phyloP scores from a whole-genome alignment of 192 early-diverging fungal genomes.

The Oehlia diaphana region DNA sequence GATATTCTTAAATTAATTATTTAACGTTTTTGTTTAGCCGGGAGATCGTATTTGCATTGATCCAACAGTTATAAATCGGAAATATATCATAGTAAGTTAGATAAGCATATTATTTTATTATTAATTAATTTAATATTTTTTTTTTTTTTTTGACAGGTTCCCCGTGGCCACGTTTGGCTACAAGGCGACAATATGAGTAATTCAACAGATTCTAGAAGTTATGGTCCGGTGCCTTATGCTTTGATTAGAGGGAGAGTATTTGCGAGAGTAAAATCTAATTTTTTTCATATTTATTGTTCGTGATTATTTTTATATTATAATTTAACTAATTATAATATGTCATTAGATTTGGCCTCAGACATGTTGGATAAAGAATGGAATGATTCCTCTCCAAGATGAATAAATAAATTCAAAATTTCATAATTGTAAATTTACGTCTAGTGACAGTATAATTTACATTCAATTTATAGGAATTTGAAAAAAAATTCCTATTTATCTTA shows the following conservation, averaged over 20 bases:
- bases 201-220: slow-evolving; percentile 87
- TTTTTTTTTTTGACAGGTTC: slow-evolving; percentile 53
- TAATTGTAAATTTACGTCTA: neutral
- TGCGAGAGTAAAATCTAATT: slow-evolving; percentile 47
- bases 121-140: neutral
- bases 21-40: slow-evolving; percentile 41
- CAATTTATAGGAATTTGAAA: neutral
- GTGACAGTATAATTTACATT: neutral
- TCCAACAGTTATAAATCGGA: slow-evolving; percentile 58
- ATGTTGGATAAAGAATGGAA: slow-evolving; percentile 25
- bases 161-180: slow-evolving; percentile 87
- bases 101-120: neutral
- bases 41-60: slow-evolving; percentile 83
- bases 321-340: neutral
- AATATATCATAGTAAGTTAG: slow-evolving; percentile 59
- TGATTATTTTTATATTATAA: neutral
- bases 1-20: neutral
- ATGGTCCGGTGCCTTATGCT: slow-evolving; percentile 86
- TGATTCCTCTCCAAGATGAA: neutral
- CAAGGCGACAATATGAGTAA: slow-evolving; percentile 89
- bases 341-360: slow-evolving; percentile 7
- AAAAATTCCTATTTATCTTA: neutral
- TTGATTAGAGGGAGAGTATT: slow-evolving; percentile 77
- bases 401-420: neutral
- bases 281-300: neutral